phyloP scores from a whole-genome alignment of 306 rosid species.

The Fagus crenata region DNA sequence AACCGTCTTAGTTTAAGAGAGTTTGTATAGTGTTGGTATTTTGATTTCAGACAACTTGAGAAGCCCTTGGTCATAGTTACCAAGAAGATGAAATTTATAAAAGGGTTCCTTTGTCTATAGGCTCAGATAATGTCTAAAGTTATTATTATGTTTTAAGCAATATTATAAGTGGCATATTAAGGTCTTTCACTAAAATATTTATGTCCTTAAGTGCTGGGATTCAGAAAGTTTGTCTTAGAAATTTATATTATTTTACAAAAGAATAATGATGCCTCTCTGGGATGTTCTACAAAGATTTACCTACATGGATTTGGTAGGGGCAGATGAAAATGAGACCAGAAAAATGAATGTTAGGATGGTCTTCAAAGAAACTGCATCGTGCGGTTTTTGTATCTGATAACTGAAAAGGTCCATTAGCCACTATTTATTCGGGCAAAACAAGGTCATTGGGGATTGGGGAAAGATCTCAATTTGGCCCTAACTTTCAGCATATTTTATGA shows the following conservation, averaged over 20 bases:
- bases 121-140: neutral
- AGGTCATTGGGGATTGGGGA: neutral
- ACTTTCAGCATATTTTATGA: neutral
- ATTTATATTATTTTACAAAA: neutral
- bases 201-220: neutral
- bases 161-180: neutral
- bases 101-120: constrained; percentile 5
- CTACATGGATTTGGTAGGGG: neutral
- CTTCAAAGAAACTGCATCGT: neutral
- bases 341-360: neutral
- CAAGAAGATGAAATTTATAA: neutral
- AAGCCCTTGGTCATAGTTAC: neutral
- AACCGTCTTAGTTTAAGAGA: too few species aligned
- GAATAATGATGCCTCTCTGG: neutral
- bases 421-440: neutral
- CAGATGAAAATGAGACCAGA: neutral
- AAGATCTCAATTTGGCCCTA: neutral
- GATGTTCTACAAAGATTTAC: neutral
- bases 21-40: neutral
- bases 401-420: neutral
- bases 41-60: neutral
- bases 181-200: neutral
- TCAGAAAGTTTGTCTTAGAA: neutral
- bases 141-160: neutral
- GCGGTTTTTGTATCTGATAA: neutral